Base-by-base conservation (phyloP, 1,284 basidiomycete species). In the Ustilago bromivora region DNA sequence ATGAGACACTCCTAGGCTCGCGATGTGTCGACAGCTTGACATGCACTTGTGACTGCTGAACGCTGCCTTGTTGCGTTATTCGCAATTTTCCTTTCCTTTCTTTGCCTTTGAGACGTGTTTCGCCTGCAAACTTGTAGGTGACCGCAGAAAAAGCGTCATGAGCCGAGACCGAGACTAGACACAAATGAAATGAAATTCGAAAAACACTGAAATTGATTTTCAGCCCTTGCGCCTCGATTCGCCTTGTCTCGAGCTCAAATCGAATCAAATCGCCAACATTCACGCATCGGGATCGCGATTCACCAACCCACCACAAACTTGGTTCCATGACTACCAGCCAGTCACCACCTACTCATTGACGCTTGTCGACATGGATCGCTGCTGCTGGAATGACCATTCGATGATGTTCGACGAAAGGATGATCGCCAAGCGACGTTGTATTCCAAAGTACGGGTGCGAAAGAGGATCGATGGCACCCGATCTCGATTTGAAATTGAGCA, bases 141-240 rank as follows among this genome's bases (percentile, higher is more conserved):
- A 46, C 41, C 56, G 56, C 56, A 43, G 56, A 46, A n/a, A 11
- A 6, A 57, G 38, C 41, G 56, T 46, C 41, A 41, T 57, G n/a
- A 23, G 54, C 19, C 19, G 41, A 57, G 56, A 57, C 56, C 56
- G 34, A 43, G 41, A 43, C 28, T 40, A 28, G 23, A 28, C 23
- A 28, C 23, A 28, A 28, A 28, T 28, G 54, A 56, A 56, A 56
- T 56, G 13, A 40, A 51, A 15, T 32, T 57, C 28, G 10, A 41
- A 56, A 10, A 54, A 28, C 23, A 3, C 23, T 38, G 17, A 38
- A 52, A 54, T 36, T 38, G 1, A 35, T 32, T 32, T 12, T 38
- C n/a, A 31, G 19, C 36, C 23, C 17, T 54, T 54, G 36, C 17
- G 53, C 31, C 4, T 23, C 49, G 7, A 46, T 11, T 46, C 41